Evolutionary conservation across 1,139 yeast genomes (phyloP).

Genomic region (Citeromyces hawaiiensis): DNA sequence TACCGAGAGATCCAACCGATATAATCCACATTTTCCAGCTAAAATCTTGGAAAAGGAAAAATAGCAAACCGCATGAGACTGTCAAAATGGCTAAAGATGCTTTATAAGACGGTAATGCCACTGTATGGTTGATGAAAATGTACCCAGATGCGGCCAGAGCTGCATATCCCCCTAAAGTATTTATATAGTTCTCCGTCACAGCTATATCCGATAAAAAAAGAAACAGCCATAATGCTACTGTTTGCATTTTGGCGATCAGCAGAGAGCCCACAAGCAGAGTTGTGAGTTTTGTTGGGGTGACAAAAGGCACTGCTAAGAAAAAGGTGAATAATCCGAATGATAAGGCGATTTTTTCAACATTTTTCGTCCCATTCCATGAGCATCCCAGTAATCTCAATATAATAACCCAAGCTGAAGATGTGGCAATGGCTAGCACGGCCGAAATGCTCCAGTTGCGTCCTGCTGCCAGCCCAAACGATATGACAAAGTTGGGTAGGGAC

Average conservation of each 20-base stretch:
- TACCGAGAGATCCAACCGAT: slow-evolving; percentile 13
- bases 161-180: too few species aligned
- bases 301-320: slow-evolving; percentile 5
- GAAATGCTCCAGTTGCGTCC: too few species aligned
- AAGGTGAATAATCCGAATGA: slow-evolving; percentile 5
- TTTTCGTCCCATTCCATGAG: too few species aligned
- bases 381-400: too few species aligned
- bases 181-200: neutral
- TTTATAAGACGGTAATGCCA: slow-evolving; percentile 4
- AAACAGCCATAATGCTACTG: slow-evolving; percentile 8
- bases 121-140: slow-evolving; percentile 6
- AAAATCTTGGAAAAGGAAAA: slow-evolving; percentile 7
- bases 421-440: too few species aligned
- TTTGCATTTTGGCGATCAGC: slow-evolving; percentile 4
- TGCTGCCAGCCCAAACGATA: too few species aligned
- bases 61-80: slow-evolving; percentile 5
- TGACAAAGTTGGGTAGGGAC: too few species aligned
- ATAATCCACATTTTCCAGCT: slow-evolving; percentile 15
- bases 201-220: slow-evolving; percentile 7
- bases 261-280: slow-evolving; percentile 9
- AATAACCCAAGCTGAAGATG: too few species aligned
- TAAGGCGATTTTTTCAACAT: too few species aligned
- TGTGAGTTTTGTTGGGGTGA: slow-evolving; percentile 3
- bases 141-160: too few species aligned
- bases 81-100: too few species aligned